A percentile compares a stretch with the other conserved stretches of the same genome.
Evolutionary conservation across 768 basidiomycete genomes (phyloP).

Genomic region (Rhodotorula kratochvilovae): DNA sequence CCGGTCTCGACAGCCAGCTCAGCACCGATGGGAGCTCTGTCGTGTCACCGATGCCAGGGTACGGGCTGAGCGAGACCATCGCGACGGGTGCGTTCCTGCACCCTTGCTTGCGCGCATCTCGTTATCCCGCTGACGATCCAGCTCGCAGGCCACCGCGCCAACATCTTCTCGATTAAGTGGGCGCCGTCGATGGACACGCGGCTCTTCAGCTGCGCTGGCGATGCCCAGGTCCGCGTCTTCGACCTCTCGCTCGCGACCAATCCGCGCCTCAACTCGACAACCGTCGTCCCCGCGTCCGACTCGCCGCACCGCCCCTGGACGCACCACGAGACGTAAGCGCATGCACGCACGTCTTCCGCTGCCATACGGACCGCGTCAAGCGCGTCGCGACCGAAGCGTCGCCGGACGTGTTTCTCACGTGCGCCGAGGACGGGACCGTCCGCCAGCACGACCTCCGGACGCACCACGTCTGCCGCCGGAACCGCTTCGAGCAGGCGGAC

Average conservation of each 20-base stretch:
- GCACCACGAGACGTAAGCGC: conserved; percentile 15
- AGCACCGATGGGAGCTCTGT: neutral
- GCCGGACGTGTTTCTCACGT: conserved; percentile 38
- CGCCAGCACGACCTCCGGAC: conserved; percentile 4
- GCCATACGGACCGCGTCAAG: conserved; percentile 42
- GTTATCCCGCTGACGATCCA: no score
- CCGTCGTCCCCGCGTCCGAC: neutral
- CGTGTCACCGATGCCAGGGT: neutral
- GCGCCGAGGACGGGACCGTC: conserved; percentile 42
- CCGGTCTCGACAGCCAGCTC: neutral
- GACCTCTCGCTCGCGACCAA: conserved; percentile 34
- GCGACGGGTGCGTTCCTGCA: conserved; percentile 9
- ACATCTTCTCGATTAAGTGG: conserved; percentile 42
- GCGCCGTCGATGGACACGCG: conserved; percentile 17
- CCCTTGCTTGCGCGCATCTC: neutral
- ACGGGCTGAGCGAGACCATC: conserved; percentile 22
- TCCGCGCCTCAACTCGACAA: neutral
- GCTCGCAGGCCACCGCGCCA: conserved; percentile 35
- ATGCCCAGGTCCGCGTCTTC: conserved; percentile 39
- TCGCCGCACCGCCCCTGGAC: neutral
- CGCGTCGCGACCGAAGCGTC: conserved; percentile 35
- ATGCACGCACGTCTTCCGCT: conserved; percentile 31
- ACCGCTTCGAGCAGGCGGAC: neutral
- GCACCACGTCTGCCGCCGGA: neutral
- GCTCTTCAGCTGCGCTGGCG: conserved; percentile 37